Evolutionary conservation across 495 filamentous ascomycete genomes (phyloP).

Genomic region (Podospora australis): DNA sequence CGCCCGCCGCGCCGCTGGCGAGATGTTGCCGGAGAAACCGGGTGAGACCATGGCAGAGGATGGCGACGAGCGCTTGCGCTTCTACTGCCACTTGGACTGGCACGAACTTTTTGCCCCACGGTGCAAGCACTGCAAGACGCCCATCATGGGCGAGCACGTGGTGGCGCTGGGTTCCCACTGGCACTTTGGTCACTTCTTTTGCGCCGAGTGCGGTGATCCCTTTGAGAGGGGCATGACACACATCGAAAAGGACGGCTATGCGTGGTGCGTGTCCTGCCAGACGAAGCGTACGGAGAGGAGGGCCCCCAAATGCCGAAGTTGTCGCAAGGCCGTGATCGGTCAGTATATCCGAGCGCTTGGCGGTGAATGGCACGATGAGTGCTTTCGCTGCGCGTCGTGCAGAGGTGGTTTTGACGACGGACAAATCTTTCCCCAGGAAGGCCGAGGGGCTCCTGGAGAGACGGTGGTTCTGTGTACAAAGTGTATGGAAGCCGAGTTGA

Average conservation of each 20-base stretch:
- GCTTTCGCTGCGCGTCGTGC: constrained; percentile 70
- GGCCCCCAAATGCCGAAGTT: constrained; percentile 79
- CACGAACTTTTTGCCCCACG: constrained; percentile 89
- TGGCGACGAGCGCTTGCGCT: constrained; percentile 62
- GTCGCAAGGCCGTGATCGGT: constrained; percentile 76
- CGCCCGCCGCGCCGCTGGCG: constrained; percentile 50
- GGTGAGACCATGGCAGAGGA: constrained; percentile 59
- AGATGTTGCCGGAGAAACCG: constrained; percentile 49
- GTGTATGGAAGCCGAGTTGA: constrained; percentile 46
- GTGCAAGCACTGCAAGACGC: constrained; percentile 94
- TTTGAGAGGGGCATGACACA: constrained; percentile 78
- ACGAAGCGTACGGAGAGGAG: constrained; percentile 69
- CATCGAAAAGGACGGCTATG: constrained; percentile 98
- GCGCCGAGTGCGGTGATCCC: constrained; percentile 96
- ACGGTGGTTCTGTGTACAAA: constrained; percentile 42
- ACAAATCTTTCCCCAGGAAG: constrained; percentile 45
- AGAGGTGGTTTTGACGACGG: constrained; percentile 48
- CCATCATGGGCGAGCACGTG: constrained; percentile 94
- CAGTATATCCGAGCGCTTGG: constrained; percentile 81
- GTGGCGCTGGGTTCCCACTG: constrained; percentile 90
- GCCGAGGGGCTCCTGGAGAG: constrained; percentile 33
- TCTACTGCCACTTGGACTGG: constrained; percentile 98
- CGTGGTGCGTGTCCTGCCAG: constrained; percentile 93
- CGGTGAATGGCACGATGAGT: constrained; percentile 87
- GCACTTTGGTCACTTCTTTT: constrained; percentile 99